Evolutionary conservation across 1,284 basidiomycete species (phyloP).

Genomic region (Ustilago curta): DNA sequence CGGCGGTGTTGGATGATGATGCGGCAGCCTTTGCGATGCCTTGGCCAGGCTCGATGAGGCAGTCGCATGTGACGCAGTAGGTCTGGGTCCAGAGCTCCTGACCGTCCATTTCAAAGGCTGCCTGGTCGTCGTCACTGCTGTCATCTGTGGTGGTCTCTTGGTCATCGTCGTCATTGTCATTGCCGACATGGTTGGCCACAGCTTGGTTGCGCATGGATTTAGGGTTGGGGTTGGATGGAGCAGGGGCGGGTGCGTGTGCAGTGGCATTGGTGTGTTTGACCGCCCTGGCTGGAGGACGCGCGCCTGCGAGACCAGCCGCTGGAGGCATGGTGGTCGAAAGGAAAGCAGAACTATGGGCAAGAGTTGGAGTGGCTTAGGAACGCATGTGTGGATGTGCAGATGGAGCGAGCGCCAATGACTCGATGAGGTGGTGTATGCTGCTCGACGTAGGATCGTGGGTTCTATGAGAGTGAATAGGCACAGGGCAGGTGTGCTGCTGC

Average conservation of each 20-base stretch:
- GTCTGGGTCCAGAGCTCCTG: constrained; percentile 63
- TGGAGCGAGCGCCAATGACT: not conserved
- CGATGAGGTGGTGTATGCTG: not conserved
- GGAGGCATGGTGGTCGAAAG: constrained; percentile 26
- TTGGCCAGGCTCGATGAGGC: constrained; percentile 61
- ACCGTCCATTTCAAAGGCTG: constrained; percentile 63
- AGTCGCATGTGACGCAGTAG: constrained; percentile 62
- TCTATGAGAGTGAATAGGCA: not conserved
- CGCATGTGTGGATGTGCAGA: constrained; percentile 19
- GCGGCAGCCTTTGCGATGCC: constrained; percentile 49
- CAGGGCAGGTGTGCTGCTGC: not conserved
- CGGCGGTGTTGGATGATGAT: not conserved
- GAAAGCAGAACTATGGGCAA: not conserved
- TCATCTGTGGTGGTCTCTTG: constrained; percentile 41
- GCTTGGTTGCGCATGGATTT: constrained; percentile 14
- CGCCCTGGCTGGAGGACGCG: constrained; percentile 21
- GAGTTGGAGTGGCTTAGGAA: constrained; percentile 1
- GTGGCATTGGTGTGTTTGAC: constrained; percentile 11
- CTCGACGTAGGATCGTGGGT: not conserved
- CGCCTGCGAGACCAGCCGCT: constrained; percentile 15
- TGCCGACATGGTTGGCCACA: constrained; percentile 18
- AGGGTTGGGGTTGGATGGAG: constrained; percentile 30
- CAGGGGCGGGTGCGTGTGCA: not conserved
- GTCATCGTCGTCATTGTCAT: constrained; percentile 47
- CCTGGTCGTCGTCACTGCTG: constrained; percentile 52